These are phyloP conservation scores for Maudiozyma turicensis DNA, from an alignment of 805 yeast genomes.

Conservation along the genomic window DNA sequence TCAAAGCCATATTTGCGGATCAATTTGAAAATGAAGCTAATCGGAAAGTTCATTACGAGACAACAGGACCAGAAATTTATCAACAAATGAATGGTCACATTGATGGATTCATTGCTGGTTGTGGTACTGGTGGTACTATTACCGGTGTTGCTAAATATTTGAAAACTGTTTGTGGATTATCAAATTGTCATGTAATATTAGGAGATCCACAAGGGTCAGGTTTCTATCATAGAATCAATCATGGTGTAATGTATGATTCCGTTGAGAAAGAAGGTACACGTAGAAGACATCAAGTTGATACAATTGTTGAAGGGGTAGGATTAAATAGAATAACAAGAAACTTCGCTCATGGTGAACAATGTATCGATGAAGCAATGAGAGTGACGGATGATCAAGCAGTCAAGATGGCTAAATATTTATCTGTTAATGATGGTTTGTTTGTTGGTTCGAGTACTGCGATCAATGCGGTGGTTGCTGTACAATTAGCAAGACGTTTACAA, in stretches of 20 bases:
- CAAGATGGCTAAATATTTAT: slow-evolving; percentile 77
- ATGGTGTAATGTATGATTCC: slow-evolving; percentile 86
- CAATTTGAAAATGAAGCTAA: slow-evolving; percentile 91
- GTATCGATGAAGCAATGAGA: slow-evolving; percentile 68
- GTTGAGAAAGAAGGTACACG: slow-evolving; percentile 90
- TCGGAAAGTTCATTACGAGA: slow-evolving; percentile 71
- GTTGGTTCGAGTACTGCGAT: slow-evolving; percentile 92
- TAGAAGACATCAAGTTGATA: slow-evolving; percentile 93
- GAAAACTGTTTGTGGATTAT: slow-evolving; percentile 42
- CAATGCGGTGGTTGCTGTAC: slow-evolving; percentile 81
- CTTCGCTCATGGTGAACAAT: slow-evolving; percentile 58
- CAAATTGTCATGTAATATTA: slow-evolving; percentile 43
- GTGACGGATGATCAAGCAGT: slow-evolving; percentile 76
- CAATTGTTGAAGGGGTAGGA: slow-evolving; percentile 90
- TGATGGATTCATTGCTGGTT: slow-evolving; percentile 78
- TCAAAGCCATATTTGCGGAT: slow-evolving; percentile 74
- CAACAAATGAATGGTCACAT: slow-evolving; percentile 53
- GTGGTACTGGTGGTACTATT: slow-evolving; percentile 96
- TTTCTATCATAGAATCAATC: slow-evolving; percentile 69
- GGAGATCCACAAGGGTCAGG: slow-evolving; percentile 98
- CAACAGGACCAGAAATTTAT: slow-evolving; percentile 93
- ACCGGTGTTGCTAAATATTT: slow-evolving; percentile 80
- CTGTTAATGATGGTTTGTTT: slow-evolving; percentile 79
- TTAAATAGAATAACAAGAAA: slow-evolving; percentile 78
- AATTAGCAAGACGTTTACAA: slow-evolving; percentile 39